phyloP scores from a whole-genome alignment of 495 filamentous ascomycete species.

The Penicillium chermesinum region DNA sequence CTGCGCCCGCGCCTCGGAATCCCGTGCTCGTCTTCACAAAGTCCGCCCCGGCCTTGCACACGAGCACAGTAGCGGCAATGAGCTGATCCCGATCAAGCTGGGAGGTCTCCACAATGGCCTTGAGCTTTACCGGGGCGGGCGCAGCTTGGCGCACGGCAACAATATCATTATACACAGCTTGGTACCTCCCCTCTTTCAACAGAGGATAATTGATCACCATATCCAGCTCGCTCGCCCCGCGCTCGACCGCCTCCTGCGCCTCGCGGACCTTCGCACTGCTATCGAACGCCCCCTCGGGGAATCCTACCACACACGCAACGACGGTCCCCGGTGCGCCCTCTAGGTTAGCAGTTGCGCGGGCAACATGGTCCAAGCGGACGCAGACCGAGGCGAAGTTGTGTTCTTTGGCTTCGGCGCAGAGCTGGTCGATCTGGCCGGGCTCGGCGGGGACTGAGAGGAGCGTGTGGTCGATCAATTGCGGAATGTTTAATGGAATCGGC shows the following conservation, averaged over 20 bases:
- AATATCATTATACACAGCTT: constrained; percentile 53
- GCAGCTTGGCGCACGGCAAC: constrained; percentile 49
- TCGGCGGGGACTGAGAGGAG: constrained; percentile 53
- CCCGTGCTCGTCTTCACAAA: constrained; percentile 70
- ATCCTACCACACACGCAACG: constrained; percentile 62
- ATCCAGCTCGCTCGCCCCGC: constrained; percentile 61
- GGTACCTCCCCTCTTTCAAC: constrained; percentile 47
- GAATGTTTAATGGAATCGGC: constrained; percentile 18
- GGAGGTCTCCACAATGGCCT: constrained; percentile 64
- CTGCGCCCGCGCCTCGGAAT: constrained; percentile 57
- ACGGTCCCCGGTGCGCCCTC: constrained; percentile 38
- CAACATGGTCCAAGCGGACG: constrained; percentile 50
- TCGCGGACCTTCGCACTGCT: constrained; percentile 51
- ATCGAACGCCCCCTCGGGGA: constrained; percentile 58
- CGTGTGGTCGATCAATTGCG: constrained; percentile 61
- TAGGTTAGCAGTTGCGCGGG: constrained; percentile 49
- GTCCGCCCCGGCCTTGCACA: constrained; percentile 55
- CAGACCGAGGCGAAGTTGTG: constrained; percentile 59
- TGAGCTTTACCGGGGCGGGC: constrained; percentile 45
- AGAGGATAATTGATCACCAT: constrained; percentile 60
- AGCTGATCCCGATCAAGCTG: constrained; percentile 51
- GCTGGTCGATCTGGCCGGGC: constrained; percentile 48
- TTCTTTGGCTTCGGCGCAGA: constrained; percentile 58
- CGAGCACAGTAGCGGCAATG: constrained; percentile 54
- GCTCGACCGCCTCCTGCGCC: constrained; percentile 48